A percentile compares a stretch with the other conserved stretches of the same genome.
Evolutionary conservation across 2,329 filamentous ascomycete genomes (phyloP).

Genomic region (Neonectria hederae): DNA sequence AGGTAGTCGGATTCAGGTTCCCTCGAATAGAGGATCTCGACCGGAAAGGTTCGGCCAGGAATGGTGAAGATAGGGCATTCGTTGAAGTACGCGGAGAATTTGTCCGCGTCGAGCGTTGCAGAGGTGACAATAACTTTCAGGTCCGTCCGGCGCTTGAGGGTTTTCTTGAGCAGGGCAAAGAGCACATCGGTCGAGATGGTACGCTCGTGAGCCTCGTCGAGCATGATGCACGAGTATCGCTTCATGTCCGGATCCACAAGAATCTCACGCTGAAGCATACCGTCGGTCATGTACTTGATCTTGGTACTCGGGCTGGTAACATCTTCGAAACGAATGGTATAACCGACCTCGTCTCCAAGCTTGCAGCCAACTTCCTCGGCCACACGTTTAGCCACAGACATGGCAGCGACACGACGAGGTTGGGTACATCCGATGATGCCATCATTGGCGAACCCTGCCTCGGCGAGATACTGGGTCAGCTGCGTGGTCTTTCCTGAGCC

Average conservation of each 20-base stretch:
- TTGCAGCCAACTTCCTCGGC: slow-evolving; percentile 93
- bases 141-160: slow-evolving; percentile 83
- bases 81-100: slow-evolving; percentile 97
- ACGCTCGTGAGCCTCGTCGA: slow-evolving; percentile 97
- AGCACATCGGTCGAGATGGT: slow-evolving; percentile 96
- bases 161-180: slow-evolving; percentile 94
- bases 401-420: slow-evolving; percentile 94
- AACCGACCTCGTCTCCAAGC: slow-evolving; percentile 92
- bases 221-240: slow-evolving; percentile 95
- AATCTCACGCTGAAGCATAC: slow-evolving; percentile 96
- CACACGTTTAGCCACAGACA: slow-evolving; percentile 97
- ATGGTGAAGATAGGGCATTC: slow-evolving; percentile 97
- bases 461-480: slow-evolving; percentile 92
- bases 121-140: slow-evolving; percentile 97
- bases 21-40: slow-evolving; percentile 93
- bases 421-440: slow-evolving; percentile 97
- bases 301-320: slow-evolving; percentile 86
- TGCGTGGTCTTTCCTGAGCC: slow-evolving; percentile 98
- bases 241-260: slow-evolving; percentile 89
- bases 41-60: slow-evolving; percentile 92
- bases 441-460: slow-evolving; percentile 86
- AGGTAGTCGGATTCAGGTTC: slow-evolving; percentile 97
- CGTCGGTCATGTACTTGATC: slow-evolving; percentile 99
- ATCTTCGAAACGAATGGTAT: slow-evolving; percentile 98
- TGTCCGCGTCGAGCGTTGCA: slow-evolving; percentile 94